phyloP scores from a whole-genome alignment of 202 grass and related monocot genomes.

The Sporobolus alterniflorus region DNA sequence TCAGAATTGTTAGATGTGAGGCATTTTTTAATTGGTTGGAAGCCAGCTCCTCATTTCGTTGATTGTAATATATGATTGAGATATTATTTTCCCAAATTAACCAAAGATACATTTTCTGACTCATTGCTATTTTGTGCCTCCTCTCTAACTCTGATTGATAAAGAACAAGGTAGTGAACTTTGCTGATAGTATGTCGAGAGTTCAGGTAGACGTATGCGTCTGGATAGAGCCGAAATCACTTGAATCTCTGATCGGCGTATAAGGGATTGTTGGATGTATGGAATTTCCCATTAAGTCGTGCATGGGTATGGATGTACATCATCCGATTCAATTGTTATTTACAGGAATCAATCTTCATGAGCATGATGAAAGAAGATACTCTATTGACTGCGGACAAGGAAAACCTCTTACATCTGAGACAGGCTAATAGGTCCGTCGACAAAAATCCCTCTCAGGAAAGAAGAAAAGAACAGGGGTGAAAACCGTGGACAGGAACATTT shows the following conservation, averaged over 20 bases:
- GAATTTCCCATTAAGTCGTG: background rate
- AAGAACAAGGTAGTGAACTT: background rate
- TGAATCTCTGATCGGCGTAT: background rate
- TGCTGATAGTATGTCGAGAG: background rate
- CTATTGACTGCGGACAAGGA: conserved; percentile 15
- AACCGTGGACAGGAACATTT: background rate
- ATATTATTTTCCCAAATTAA: background rate
- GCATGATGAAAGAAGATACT: conserved; percentile 2
- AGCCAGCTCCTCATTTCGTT: background rate
- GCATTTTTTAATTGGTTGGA: conserved; percentile 16
- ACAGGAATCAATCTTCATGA: conserved; percentile 21
- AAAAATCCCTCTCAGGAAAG: conserved; percentile 47
- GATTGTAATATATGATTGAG: background rate
- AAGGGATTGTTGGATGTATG: background rate
- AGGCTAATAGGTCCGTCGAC: conserved; percentile 47
- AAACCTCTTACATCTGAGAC: conserved; percentile 38
- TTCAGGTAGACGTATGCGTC: background rate
- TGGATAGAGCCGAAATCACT: background rate
- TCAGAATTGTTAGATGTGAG: background rate
- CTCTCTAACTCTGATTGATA: background rate
- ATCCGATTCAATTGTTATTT: background rate
- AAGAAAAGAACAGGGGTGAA: conserved; percentile 9
- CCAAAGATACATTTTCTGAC: background rate
- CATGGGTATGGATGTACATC: conserved; percentile 6
- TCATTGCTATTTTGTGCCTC: too few species aligned